Evolutionary conservation across 2,329 filamentous ascomycete genomes (phyloP).

Genomic region (Leptoxyphium fumago): DNA sequence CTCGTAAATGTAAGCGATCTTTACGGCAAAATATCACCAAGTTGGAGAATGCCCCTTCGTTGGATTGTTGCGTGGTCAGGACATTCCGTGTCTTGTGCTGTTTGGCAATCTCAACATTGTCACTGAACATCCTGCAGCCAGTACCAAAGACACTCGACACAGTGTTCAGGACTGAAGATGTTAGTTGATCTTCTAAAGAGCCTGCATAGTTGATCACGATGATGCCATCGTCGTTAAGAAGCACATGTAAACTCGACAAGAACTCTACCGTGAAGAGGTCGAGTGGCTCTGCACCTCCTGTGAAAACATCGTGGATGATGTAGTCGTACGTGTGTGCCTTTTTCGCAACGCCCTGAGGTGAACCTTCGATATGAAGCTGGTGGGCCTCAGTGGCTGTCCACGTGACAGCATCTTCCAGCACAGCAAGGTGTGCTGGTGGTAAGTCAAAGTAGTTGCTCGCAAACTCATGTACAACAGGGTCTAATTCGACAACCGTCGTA

Average conservation of each 20-base stretch:
- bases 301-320: slow-evolving; percentile 96
- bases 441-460: slow-evolving; percentile 72
- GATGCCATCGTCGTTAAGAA: slow-evolving; percentile 65
- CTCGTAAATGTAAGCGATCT: slow-evolving; percentile 18
- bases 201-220: slow-evolving; percentile 96
- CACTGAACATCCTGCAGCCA: slow-evolving; percentile 73
- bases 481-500: slow-evolving; percentile 89
- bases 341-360: slow-evolving; percentile 3
- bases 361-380: not conserved
- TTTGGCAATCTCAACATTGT: slow-evolving; percentile 36
- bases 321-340: slow-evolving; percentile 53
- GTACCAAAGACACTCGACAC: slow-evolving; percentile 71
- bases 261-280: slow-evolving; percentile 81
- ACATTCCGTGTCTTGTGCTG: slow-evolving; percentile 7
- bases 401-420: slow-evolving; percentile 67
- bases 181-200: slow-evolving; percentile 62
- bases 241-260: slow-evolving; percentile 49
- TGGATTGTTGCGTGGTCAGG: slow-evolving; percentile 21
- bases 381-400: slow-evolving; percentile 42
- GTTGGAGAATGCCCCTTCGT: slow-evolving; percentile 57
- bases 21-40: slow-evolving; percentile 92
- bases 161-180: slow-evolving; percentile 66
- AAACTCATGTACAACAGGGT: slow-evolving; percentile 75
- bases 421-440: slow-evolving; percentile 59
- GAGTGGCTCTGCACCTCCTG: slow-evolving; percentile 82